Conservation (phyloP, 352 stramenopile genomes). For the Globisporangium canariense region DNA sequence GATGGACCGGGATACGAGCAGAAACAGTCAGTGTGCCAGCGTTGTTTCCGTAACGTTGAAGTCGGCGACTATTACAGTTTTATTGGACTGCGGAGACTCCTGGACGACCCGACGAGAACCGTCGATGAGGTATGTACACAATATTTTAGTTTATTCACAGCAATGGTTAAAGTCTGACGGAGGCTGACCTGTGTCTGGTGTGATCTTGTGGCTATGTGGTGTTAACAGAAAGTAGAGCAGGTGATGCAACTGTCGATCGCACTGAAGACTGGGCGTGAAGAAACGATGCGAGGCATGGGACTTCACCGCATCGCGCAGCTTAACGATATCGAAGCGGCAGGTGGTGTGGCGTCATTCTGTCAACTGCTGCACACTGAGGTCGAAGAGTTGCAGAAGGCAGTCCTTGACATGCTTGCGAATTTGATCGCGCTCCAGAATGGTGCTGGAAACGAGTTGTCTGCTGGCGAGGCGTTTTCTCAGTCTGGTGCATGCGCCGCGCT, state of each 20-base stretch:
- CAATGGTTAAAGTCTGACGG: not conserved
- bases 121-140: slow-evolving; percentile 31
- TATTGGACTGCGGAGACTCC: slow-evolving; percentile 52
- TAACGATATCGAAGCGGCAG: slow-evolving; percentile 82
- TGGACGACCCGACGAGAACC: slow-evolving; percentile 39
- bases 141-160: not conserved
- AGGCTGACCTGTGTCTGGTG: not conserved
- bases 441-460: slow-evolving; percentile 57
- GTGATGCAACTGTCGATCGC: slow-evolving; percentile 55
- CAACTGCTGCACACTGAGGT: slow-evolving; percentile 53
- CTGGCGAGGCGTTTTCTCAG: slow-evolving; percentile 63
- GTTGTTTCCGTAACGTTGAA: slow-evolving; percentile 71
- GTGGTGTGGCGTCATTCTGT: slow-evolving; percentile 70
- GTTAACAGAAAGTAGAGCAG: slow-evolving; percentile 59
- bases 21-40: slow-evolving; percentile 68
- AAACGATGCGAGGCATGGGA: slow-evolving; percentile 64
- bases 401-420: slow-evolving; percentile 75
- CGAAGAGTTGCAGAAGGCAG: slow-evolving; percentile 48
- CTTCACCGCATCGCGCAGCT: slow-evolving; percentile 73
- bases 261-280: slow-evolving; percentile 53
- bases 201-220: not conserved
- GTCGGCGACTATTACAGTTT: slow-evolving; percentile 74
- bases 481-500: slow-evolving; percentile 53
- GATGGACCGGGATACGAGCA: slow-evolving; percentile 56
- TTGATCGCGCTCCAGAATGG: slow-evolving; percentile 73